Percentiles rank a stretch among this genome's conserved stretches.
Evolutionary conservation across 116 monocot genomes (phyloP).

Genomic region (Phalaenopsis hybrid): DNA sequence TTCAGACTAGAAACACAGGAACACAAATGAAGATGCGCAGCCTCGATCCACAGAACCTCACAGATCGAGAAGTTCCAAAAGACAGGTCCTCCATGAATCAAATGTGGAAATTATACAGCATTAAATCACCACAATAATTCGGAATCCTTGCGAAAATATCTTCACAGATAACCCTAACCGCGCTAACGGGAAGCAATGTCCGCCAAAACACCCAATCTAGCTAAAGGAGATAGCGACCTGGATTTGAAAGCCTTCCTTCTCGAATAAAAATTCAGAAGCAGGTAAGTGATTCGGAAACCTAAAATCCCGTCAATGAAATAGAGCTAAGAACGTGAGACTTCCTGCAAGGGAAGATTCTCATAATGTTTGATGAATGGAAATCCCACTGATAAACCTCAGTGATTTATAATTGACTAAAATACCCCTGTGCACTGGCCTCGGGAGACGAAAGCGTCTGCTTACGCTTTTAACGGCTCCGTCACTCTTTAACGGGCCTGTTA

Average conservation of each 20-base stretch:
- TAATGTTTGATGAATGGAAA: conserved; percentile 10
- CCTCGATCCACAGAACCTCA: conserved; percentile 1
- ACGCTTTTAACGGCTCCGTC: conserved; percentile 18
- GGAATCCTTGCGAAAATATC: not conserved
- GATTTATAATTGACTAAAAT: conserved; percentile 7
- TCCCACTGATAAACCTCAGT: conserved; percentile 18
- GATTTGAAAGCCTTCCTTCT: conserved; percentile 1
- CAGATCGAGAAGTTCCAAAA: not conserved
- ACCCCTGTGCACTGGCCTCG: not conserved
- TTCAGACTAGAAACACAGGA: not conserved
- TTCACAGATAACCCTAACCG: conserved; percentile 3
- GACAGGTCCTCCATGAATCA: not conserved
- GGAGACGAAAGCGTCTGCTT: conserved; percentile 2
- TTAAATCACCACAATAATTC: not conserved
- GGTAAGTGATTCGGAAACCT: not conserved
- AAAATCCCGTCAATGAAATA: not conserved
- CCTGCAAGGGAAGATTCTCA: not conserved
- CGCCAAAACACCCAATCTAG: not conserved
- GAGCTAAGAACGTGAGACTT: not conserved
- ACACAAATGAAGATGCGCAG: not conserved
- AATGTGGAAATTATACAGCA: conserved; percentile 2
- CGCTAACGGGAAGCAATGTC: not conserved
- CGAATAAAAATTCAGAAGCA: not conserved
- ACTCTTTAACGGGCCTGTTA: not conserved
- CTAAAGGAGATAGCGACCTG: not conserved